Evolutionary conservation across 345 rosid genomes (phyloP).

Genomic region (Aquilaria sinensis): DNA sequence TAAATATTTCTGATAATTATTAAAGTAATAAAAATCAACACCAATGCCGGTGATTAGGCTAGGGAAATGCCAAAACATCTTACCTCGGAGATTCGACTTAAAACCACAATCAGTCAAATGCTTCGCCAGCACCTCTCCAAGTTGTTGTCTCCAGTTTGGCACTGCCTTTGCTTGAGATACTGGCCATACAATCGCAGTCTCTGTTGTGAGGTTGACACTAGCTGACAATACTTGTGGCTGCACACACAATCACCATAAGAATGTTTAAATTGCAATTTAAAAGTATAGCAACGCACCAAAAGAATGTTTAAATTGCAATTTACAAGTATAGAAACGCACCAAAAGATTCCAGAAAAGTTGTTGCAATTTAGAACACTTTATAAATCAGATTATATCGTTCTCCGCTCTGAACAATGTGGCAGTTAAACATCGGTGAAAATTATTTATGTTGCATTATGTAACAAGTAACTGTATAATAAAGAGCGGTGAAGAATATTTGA

Average conservation of each 20-base stretch:
- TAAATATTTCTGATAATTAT: too few species aligned
- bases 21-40: too few species aligned
- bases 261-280: not conserved
- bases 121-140: constrained; percentile 87
- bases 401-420: too few species aligned
- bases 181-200: constrained; percentile 94
- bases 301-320: not conserved
- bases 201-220: constrained; percentile 84
- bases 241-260: constrained; percentile 10
- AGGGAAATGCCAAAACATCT: constrained; percentile 9
- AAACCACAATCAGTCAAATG: constrained; percentile 88
- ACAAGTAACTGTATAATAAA: too few species aligned
- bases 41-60: too few species aligned
- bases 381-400: too few species aligned
- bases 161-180: constrained; percentile 62
- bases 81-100: constrained; percentile 77
- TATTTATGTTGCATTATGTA: too few species aligned
- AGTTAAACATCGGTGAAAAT: too few species aligned
- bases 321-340: too few species aligned
- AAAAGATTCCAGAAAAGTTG: not conserved
- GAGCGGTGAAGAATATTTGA: not conserved
- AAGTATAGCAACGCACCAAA: too few species aligned
- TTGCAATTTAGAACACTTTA: too few species aligned
- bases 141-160: constrained; percentile 70
- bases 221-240: constrained; percentile 93